Conservation (phyloP, 257 asterid species). For the Solanum boliviense region DNA sequence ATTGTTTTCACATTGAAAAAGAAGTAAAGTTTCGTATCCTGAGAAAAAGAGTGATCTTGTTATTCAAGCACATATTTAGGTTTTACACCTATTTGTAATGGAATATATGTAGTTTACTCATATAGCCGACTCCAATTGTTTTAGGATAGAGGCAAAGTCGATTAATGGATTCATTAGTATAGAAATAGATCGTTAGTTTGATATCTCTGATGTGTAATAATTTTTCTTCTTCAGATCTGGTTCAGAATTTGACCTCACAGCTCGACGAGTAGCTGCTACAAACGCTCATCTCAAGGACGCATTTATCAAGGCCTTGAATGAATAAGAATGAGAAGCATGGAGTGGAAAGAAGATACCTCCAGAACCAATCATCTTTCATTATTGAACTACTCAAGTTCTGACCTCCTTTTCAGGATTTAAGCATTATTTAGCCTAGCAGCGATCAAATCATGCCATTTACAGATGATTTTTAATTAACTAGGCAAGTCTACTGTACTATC, state of each 20-base stretch:
- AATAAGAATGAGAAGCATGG: constrained; percentile 30
- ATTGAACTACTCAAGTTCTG: not conserved
- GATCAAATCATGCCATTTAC: not conserved
- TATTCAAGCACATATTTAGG: not conserved
- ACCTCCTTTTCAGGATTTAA: not conserved
- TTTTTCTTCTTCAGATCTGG: constrained; percentile 42
- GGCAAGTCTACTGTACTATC: not conserved
- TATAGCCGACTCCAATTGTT: not conserved
- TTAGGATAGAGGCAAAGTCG: not conserved
- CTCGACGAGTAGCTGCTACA: constrained; percentile 76
- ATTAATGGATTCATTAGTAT: not conserved
- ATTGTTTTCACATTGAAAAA: not conserved
- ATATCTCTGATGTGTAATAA: not conserved
- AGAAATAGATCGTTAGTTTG: not conserved
- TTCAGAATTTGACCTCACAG: constrained; percentile 48
- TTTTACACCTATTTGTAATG: not conserved
- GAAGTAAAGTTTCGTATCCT: not conserved
- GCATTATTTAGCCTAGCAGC: not conserved
- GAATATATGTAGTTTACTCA: not conserved
- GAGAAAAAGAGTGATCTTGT: not conserved
- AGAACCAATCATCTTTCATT: not conserved
- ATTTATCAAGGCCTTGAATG: constrained; percentile 48
- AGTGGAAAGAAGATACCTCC: constrained; percentile 1
- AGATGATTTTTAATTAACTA: not conserved
- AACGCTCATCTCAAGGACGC: constrained; percentile 53